Conservation (phyloP, 306 rosid genomes). For the Quercus robur region DNA sequence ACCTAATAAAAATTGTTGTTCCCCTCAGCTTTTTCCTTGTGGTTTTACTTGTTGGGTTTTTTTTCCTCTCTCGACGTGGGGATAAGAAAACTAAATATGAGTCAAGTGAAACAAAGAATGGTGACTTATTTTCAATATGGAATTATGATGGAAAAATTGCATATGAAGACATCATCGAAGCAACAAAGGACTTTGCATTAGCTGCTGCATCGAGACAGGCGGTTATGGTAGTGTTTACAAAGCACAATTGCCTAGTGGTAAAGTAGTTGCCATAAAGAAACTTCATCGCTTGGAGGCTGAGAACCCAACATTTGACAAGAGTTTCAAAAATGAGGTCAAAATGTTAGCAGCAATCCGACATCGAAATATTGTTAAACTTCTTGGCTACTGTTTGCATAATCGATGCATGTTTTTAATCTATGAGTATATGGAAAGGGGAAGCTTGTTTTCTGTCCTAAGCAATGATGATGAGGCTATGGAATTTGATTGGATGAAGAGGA, state of each 20-base stretch:
- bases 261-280: conserved; percentile 16
- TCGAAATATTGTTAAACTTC: conserved; percentile 13
- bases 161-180: neutral
- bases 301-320: neutral
- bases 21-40: neutral
- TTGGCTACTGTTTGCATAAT: conserved; percentile 20
- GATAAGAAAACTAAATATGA: neutral
- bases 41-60: neutral
- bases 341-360: conserved; percentile 3
- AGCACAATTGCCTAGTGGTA: conserved; percentile 8
- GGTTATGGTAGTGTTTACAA: conserved; percentile 1
- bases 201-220: conserved; percentile 5
- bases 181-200: neutral
- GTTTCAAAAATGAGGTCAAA: conserved; percentile 10
- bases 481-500: conserved; percentile 11
- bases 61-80: neutral
- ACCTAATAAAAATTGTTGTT: neutral
- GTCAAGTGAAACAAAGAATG: neutral
- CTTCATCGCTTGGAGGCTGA: conserved; percentile 1
- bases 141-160: neutral
- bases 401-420: conserved; percentile 16
- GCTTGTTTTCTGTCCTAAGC: neutral
- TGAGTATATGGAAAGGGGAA: conserved; percentile 23
- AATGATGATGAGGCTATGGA: conserved; percentile 3
- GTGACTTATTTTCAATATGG: neutral